Conservation (phyloP, 164 flowering plant genomes). For the Vitis labrusca region DNA sequence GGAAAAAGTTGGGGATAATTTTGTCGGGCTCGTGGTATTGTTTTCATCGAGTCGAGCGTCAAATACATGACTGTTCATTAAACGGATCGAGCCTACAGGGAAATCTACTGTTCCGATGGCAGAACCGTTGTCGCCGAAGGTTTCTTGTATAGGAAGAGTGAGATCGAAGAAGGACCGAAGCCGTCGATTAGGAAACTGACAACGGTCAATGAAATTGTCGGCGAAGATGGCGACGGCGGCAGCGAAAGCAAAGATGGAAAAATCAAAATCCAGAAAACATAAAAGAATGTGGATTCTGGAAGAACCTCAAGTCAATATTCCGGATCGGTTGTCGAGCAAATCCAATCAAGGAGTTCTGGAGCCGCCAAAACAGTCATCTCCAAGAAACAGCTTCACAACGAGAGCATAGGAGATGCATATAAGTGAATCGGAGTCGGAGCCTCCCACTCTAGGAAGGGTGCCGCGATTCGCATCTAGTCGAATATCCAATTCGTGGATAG, state of each 20-base stretch:
- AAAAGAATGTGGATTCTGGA: slow-evolving; percentile 16
- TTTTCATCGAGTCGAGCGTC: slow-evolving; percentile 9
- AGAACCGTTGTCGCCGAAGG: slow-evolving; percentile 82
- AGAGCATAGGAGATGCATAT: slow-evolving; percentile 12
- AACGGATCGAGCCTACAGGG: slow-evolving; percentile 30
- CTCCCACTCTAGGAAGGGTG: slow-evolving; percentile 62
- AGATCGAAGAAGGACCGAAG: slow-evolving; percentile 41
- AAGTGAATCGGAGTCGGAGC: slow-evolving; percentile 18
- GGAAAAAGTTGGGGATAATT: no score
- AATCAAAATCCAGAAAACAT: no score
- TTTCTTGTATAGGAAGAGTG: slow-evolving; percentile 80
- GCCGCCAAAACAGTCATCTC: slow-evolving; percentile 14
- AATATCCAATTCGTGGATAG: slow-evolving; percentile 41
- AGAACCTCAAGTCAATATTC: slow-evolving; percentile 18
- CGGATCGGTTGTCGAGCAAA: slow-evolving; percentile 7
- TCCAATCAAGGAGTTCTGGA: slow-evolving; percentile 1
- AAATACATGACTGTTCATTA: slow-evolving; percentile 42
- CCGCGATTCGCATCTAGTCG: slow-evolving; percentile 69
- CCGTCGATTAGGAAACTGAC: no score
- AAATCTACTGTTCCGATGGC: slow-evolving; percentile 24
- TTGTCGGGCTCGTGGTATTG: no score
- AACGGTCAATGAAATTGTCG: no score
- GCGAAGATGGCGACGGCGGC: no score
- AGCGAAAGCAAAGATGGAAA: no score
- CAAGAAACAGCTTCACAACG: neutral